A percentile compares a stretch with the other conserved stretches of the same genome.
Conservation (phyloP, 108 stramenopile genomes). For the Nitzschia sp. region DNA sequence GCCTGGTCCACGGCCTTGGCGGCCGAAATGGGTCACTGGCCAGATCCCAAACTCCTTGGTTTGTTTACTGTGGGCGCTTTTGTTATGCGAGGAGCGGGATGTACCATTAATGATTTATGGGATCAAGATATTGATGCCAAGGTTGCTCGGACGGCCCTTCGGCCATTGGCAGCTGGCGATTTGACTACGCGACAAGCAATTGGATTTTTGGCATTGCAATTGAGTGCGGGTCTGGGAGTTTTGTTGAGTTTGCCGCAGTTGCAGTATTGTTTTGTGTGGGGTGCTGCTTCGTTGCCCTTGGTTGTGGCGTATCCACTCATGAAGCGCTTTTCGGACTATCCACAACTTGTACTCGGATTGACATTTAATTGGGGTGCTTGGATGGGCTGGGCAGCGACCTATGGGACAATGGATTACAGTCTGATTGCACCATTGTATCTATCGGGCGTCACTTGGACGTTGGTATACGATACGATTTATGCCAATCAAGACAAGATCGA, state of each 20-base stretch:
- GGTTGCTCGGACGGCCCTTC: slow-evolving; percentile 84
- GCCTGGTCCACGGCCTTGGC: slow-evolving; percentile 82
- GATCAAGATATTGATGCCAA: slow-evolving; percentile 87
- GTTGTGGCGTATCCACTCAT: slow-evolving; percentile 93
- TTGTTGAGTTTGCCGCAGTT: slow-evolving; percentile 81
- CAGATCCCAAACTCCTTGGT: slow-evolving; percentile 51
- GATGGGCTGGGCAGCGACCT: slow-evolving; percentile 89
- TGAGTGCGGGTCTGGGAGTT: slow-evolving; percentile 84
- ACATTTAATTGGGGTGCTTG: slow-evolving; percentile 99
- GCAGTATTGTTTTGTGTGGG: slow-evolving; percentile 78
- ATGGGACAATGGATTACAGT: slow-evolving; percentile 67
- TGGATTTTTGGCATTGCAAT: slow-evolving; percentile 85
- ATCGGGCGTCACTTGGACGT: slow-evolving; percentile 91
- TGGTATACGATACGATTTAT: slow-evolving; percentile 99
- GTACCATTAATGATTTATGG: slow-evolving; percentile 99
- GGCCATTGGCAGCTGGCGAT: slow-evolving; percentile 89
- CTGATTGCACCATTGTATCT: slow-evolving; percentile 86
- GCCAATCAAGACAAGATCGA: slow-evolving; percentile 98
- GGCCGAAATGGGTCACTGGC: slow-evolving; percentile 17
- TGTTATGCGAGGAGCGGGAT: slow-evolving; percentile 95
- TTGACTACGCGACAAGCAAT: slow-evolving; percentile 70
- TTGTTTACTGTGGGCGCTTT: slow-evolving; percentile 86
- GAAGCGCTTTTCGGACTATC: slow-evolving; percentile 94
- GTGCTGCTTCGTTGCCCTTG: slow-evolving; percentile 87
- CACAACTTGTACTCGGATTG: slow-evolving; percentile 94